Conservation (phyloP, 768 basidiomycete genomes). For the Dioszegia hungarica region DNA sequence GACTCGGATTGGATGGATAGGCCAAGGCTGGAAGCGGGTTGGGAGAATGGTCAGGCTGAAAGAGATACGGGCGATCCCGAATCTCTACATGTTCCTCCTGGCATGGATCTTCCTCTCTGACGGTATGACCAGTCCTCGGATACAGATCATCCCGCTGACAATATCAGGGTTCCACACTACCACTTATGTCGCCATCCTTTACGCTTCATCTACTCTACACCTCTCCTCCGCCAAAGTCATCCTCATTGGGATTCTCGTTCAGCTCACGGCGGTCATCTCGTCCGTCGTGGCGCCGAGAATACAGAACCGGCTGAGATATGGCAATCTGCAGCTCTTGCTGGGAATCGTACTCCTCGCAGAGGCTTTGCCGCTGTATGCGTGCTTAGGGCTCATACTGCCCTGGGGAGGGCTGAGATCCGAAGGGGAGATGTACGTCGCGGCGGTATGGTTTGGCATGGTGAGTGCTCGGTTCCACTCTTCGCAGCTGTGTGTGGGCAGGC, state of each 20-base stretch:
- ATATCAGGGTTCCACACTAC: constrained; percentile 78
- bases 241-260: constrained; percentile 73
- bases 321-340: constrained; percentile 65
- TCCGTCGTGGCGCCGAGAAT: constrained; percentile 74
- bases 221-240: constrained; percentile 75
- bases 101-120: constrained; percentile 95
- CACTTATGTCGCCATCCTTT: constrained; percentile 84
- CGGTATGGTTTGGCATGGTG: constrained; percentile 69
- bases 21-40: constrained; percentile 71
- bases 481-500: background rate
- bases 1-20: constrained; percentile 12
- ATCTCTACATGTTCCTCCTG: constrained; percentile 82
- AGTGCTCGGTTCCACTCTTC: constrained; percentile 22
- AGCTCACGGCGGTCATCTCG: constrained; percentile 67
- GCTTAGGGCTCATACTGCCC: constrained; percentile 64
- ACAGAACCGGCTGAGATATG: constrained; percentile 58
- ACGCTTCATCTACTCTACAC: constrained; percentile 79
- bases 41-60: constrained; percentile 67
- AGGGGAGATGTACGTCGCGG: constrained; percentile 78
- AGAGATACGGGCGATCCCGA: constrained; percentile 67
- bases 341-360: constrained; percentile 64
- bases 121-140: constrained; percentile 53
- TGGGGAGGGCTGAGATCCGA: constrained; percentile 67
- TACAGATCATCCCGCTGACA: background rate
- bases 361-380: constrained; percentile 72